Evolutionary conservation across 139 green algal genomes (phyloP), one percentile per base, ranked within the genome.

Genomic region (Coelastrella sp.): DNA sequence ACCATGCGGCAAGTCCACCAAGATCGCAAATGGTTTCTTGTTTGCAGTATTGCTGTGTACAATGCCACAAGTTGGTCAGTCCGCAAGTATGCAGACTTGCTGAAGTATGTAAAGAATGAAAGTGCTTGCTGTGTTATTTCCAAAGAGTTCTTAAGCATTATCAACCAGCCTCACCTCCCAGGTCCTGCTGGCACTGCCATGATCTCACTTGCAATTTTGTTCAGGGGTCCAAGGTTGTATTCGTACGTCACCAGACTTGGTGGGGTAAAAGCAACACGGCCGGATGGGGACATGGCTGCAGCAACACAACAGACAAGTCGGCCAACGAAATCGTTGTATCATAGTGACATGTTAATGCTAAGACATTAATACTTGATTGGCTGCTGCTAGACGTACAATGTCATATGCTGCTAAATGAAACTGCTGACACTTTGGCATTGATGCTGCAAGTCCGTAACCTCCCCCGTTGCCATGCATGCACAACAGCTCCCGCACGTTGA

Each of bases 161-260:
- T 47, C 32, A 47, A 47, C 32, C 32, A 47, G 16, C 68, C 68
- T 23, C 17, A 83, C 77, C 77, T 83, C 4, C 83, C 83, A 2
- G 83, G 83, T 8, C 83, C 83, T 16, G 83, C 83, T 56, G 83
- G 83, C 54, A 80, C 83, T 54, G 83, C 83, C 11, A 88, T 68
- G 11, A 88, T 47, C 19, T 88, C 81, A 11, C 57, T 88, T 7
- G 80, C 66, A 7, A 88, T 22, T 58, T 14, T 83, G 54, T 80
- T 3, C 2, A n/a, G 2, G n/a, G 77, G 47, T 11, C 47, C 47
- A 8, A 87, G 17, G 11, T 77, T 32, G 32, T 88, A 88, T 54
- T 80, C 32, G 68, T 88, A 88, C 4, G 56, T 57, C 66, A 88
- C 83, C 14, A 7, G 8, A 19, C 19, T 13, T 5, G 83, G 83